Conservation (phyloP, 2,329 filamentous ascomycete species). For the Aureobasidium sp. region DNA sequence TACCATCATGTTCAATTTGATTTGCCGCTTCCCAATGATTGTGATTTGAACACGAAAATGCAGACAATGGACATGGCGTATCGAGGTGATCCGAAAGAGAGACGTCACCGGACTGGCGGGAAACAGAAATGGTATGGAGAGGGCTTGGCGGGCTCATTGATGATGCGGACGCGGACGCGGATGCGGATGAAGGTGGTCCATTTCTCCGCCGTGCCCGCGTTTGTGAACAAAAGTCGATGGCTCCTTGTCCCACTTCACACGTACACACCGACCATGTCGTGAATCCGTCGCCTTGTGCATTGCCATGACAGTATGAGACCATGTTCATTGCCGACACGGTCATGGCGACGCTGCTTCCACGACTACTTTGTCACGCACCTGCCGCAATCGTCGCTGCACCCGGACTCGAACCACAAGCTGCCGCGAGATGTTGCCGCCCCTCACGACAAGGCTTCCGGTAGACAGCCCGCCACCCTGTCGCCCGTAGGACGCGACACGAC, state of each 20-base stretch:
- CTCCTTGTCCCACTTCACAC: neutral
- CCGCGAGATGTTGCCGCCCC: conserved; percentile 78
- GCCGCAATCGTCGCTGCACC: conserved; percentile 84
- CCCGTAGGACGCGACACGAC: conserved; percentile 67
- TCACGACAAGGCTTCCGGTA: conserved; percentile 45
- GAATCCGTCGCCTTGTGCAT: neutral
- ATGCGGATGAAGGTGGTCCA: neutral
- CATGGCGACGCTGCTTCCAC: conserved; percentile 54
- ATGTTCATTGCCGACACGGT: neutral
- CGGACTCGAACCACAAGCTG: conserved; percentile 83
- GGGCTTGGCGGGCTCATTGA: neutral
- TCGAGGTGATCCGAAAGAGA: neutral
- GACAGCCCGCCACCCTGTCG: conserved; percentile 14
- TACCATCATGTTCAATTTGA: neutral
- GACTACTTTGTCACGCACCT: conserved; percentile 97
- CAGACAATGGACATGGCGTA: too few species aligned
- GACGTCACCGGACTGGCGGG: neutral
- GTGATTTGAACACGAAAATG: neutral
- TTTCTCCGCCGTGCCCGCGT: conserved; percentile 5
- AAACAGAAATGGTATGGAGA: neutral
- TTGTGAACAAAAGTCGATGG: neutral
- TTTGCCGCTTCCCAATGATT: neutral
- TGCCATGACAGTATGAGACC: conserved; percentile 11
- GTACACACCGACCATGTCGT: neutral
- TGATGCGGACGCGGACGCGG: neutral